Percentiles rank a stretch among this genome's conserved stretches.
These are phyloP conservation scores for Fraxinus dipetala DNA, from an alignment of 305 asterid genomes.

Conservation along the genomic window DNA sequence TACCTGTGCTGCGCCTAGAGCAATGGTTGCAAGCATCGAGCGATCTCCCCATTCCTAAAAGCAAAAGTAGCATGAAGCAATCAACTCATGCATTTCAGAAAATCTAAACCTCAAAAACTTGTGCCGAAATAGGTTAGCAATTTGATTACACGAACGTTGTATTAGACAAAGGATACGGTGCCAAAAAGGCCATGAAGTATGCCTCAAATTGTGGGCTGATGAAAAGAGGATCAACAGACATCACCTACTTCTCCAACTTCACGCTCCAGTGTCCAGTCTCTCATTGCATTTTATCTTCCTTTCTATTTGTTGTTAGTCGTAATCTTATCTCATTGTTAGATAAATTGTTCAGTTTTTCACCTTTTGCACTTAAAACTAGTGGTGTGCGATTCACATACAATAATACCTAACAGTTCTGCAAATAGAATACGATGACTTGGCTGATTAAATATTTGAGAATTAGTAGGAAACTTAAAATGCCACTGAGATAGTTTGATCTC, in stretches of 20 bases:
- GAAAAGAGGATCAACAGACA: neutral
- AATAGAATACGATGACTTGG: neutral
- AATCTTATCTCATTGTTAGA: neutral
- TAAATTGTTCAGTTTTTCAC: neutral
- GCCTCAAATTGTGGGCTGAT: neutral
- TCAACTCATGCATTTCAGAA: neutral
- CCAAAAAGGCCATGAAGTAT: neutral
- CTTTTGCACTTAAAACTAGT: neutral
- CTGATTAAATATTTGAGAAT: neutral
- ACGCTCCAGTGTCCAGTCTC: neutral
- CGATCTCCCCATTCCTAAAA: conserved; percentile 99
- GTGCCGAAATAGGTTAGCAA: too few species aligned
- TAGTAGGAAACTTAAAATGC: neutral
- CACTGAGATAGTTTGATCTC: neutral
- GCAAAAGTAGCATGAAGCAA: neutral
- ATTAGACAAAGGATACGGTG: neutral
- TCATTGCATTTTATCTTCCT: neutral
- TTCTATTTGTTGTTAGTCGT: neutral
- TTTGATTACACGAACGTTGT: too few species aligned
- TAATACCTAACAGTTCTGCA: neutral
- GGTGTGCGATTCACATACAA: neutral
- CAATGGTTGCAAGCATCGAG: conserved; percentile 92
- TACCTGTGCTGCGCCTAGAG: conserved; percentile 93
- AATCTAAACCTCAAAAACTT: too few species aligned
- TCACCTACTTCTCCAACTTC: neutral